These are phyloP conservation scores for Candida rishiriensis DNA, from an alignment of 805 yeast species.

Conservation along the genomic window DNA sequence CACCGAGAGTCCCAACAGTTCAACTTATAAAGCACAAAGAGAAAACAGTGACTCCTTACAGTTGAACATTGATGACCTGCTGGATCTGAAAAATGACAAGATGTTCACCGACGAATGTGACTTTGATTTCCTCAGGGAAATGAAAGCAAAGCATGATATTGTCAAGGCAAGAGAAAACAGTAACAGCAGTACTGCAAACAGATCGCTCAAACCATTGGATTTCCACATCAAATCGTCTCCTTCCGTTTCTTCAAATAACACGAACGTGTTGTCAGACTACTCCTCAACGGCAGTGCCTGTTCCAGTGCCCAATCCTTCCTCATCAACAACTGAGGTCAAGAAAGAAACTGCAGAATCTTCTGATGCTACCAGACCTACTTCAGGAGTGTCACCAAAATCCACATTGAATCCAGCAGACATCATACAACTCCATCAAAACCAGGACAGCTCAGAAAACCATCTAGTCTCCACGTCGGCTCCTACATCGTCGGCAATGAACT, in stretches of 20 bases:
- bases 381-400: conserved; percentile 1
- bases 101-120: conserved; percentile 18
- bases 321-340: neutral
- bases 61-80: conserved; percentile 21
- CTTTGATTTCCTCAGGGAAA: conserved; percentile 17
- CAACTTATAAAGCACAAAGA: conserved; percentile 1
- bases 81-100: conserved; percentile 24
- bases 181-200: neutral
- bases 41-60: conserved; percentile 8
- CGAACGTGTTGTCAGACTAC: conserved; percentile 16
- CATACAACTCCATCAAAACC: neutral
- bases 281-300: neutral
- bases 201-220: conserved; percentile 11
- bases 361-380: neutral
- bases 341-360: neutral
- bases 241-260: conserved; percentile 19
- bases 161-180: no score
- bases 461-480: conserved; percentile 3
- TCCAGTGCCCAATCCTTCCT: no score
- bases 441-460: neutral
- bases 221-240: conserved; percentile 19
- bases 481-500: neutral
- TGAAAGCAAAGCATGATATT: no score
- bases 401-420: neutral
- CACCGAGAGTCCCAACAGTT: conserved; percentile 17